Base-by-base conservation (phyloP, 2,329 filamentous ascomycete species). In the Nemania abortiva region DNA sequence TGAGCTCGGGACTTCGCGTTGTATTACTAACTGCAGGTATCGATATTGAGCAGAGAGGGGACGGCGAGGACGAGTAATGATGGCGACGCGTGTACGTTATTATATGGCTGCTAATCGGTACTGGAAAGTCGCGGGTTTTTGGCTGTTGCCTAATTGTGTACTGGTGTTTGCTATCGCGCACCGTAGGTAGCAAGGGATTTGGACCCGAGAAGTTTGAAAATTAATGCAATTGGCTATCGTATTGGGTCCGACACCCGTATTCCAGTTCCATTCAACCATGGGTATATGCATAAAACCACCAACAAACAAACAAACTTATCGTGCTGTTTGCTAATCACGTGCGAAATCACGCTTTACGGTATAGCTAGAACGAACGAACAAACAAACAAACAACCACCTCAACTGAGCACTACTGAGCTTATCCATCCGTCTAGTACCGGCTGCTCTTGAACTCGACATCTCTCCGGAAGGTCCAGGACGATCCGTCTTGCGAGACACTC, bases 391-490 rank as follows among this genome's bases (percentile, higher is more conserved):
- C 3, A 11, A 13, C 37, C 6, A 3, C 37, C 37, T 49, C 45
- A 49, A 49, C 6, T 49, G n/a, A 24, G n/a, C 45, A n/a, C 11
- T n/a, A 18, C n/a, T n/a, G n/a, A 11, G 7, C 20, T 18, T 22
- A 20, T 29, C 22, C 31, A 31, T 3, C 27, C 52, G 7, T 11
- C 20, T 70, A 63, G n/a, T 67, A 70, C 15, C 59, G 29, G 7
- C 27, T 47, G 13, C n/a, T 53, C 37, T 13, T 63, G 34, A 82
- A 79, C 62, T 77, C 79, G 18, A 77, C 34, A 62, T 79, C 74
- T 63, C 74, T 75, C 63, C 79, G 70, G 50, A 79, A 78, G 31
- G 69, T 69, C 76, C 80, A 80, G 13, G 69, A 58, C 22, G 68
- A 57, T 2, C 65, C 73, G 13, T 77, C 61, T 6, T 54, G 63